Conservation (phyloP, 768 basidiomycete species). For the Tephrocybe rancida region DNA sequence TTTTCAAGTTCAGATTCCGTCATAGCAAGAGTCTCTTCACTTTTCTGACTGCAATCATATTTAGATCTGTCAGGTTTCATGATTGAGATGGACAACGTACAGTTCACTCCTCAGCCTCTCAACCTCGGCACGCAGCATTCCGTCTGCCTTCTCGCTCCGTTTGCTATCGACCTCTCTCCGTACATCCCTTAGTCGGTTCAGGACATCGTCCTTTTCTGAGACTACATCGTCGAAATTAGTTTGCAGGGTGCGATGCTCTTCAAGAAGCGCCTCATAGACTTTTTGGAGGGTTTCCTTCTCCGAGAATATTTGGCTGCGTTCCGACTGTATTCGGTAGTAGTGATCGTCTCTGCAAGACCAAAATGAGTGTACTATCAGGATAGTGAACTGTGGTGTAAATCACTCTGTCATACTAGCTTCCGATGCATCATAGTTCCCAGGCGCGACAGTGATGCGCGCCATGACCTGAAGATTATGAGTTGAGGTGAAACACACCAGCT, state of each 20-base stretch:
- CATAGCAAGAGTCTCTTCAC: slow-evolving; percentile 87
- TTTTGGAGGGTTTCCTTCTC: slow-evolving; percentile 90
- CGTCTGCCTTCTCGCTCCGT: slow-evolving; percentile 73
- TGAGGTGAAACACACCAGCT: neutral
- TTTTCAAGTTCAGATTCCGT: slow-evolving; percentile 85
- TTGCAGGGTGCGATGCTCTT: slow-evolving; percentile 77
- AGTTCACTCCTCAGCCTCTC: slow-evolving; percentile 81
- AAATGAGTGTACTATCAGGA: slow-evolving; percentile 7
- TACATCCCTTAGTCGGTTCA: slow-evolving; percentile 60
- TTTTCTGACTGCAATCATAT: slow-evolving; percentile 74
- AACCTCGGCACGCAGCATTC: slow-evolving; percentile 77
- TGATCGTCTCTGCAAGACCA: slow-evolving; percentile 73
- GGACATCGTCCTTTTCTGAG: slow-evolving; percentile 79
- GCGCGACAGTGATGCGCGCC: slow-evolving; percentile 62
- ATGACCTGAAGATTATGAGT: slow-evolving; percentile 57
- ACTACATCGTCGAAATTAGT: slow-evolving; percentile 75
- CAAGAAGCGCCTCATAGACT: slow-evolving; percentile 72
- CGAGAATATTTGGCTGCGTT: slow-evolving; percentile 70
- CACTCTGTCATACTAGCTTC: slow-evolving; percentile 81
- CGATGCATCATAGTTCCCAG: slow-evolving; percentile 47
- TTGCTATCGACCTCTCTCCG: slow-evolving; percentile 60
- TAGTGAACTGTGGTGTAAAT: slow-evolving; percentile 26
- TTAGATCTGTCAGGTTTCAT: slow-evolving; percentile 21
- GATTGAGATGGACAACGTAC: slow-evolving; percentile 52
- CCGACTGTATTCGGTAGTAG: slow-evolving; percentile 84